phyloP scores from a whole-genome alignment of 148 eudicot genomes.

The Vaccinium myrtillus region DNA sequence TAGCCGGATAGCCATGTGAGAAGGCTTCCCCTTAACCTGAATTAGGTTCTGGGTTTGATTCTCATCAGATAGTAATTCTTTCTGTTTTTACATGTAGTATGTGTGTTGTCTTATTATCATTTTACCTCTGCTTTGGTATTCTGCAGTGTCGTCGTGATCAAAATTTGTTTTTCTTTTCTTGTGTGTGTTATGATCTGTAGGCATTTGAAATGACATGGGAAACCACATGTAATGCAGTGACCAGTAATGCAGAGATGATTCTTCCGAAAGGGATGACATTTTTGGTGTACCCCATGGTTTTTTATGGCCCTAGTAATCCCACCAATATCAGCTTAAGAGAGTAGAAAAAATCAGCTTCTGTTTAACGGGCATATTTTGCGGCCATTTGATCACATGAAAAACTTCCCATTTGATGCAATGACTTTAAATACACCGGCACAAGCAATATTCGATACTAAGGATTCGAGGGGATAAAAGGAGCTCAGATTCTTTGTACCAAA shows the following conservation, averaged over 20 bases:
- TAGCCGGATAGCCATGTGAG: background rate
- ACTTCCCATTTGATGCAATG: background rate
- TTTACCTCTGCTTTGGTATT: background rate
- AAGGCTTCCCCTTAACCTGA: background rate
- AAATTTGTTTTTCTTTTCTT: background rate
- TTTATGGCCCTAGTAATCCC: constrained; percentile 25
- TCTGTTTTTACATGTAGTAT: background rate
- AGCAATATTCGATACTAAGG: background rate
- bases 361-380: background rate
- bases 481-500: background rate
- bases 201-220: constrained; percentile 20
- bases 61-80: background rate
- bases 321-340: constrained; percentile 12
- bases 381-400: background rate
- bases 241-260: constrained; percentile 10
- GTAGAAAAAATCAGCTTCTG: background rate
- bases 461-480: background rate
- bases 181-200: background rate
- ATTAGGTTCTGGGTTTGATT: background rate
- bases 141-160: constrained; percentile 41
- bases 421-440: background rate
- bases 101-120: background rate
- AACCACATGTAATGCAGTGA: constrained; percentile 11
- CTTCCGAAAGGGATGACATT: constrained; percentile 15
- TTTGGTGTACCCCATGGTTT: constrained; percentile 17